phyloP scores from a whole-genome alignment of 306 rosid species.

The Cicer cuneatum region DNA sequence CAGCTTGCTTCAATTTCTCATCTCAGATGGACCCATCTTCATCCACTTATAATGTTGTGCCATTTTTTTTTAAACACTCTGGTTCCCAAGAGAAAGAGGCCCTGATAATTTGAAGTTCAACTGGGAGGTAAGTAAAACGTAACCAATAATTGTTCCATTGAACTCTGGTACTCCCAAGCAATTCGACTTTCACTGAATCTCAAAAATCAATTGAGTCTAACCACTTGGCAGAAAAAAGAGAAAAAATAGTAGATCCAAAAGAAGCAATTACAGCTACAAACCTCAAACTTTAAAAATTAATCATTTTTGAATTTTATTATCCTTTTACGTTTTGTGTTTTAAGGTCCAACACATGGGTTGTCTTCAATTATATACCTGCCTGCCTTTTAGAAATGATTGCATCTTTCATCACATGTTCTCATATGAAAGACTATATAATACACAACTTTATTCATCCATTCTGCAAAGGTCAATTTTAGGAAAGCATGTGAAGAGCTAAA shows the following conservation, averaged over 20 bases:
- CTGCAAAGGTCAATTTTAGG: slow-evolving; percentile 36
- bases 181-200: too few species aligned
- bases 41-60: slow-evolving; percentile 42
- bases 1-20: slow-evolving; percentile 42
- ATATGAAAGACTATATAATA: slow-evolving; percentile 34
- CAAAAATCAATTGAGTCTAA: too few species aligned
- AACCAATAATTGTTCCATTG: too few species aligned
- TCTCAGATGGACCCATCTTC: slow-evolving; percentile 48
- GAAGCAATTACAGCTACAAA: slow-evolving; percentile 41
- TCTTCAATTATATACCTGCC: slow-evolving; percentile 45
- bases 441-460: slow-evolving; percentile 39
- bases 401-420: slow-evolving; percentile 39
- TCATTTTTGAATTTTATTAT: slow-evolving; percentile 9
- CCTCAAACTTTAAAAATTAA: slow-evolving; percentile 10
- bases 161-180: too few species aligned
- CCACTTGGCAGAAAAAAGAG: too few species aligned
- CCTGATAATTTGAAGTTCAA: too few species aligned
- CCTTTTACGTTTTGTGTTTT: slow-evolving; percentile 20
- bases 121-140: too few species aligned
- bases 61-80: not conserved
- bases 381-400: slow-evolving; percentile 33
- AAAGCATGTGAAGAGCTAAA: slow-evolving; percentile 26
- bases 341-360: slow-evolving; percentile 45
- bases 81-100: too few species aligned
- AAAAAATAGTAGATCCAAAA: slow-evolving; percentile 36